A percentile compares a stretch with the other conserved stretches of the same genome.
Conservation (phyloP, 2,329 filamentous ascomycete genomes). For the Scleromitrula shiraiana region DNA sequence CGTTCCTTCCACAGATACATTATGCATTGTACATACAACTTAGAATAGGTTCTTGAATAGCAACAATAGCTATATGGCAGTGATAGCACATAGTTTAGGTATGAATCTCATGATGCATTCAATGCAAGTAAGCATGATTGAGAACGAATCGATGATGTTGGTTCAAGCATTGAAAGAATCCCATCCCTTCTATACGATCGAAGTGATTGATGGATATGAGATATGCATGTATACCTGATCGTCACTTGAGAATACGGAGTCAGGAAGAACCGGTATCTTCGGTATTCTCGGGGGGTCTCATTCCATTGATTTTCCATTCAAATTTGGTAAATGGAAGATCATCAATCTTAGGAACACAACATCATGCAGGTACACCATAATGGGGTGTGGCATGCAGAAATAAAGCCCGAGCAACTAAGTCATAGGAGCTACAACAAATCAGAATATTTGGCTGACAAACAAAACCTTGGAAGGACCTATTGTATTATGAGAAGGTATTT, state of each 20-base stretch:
- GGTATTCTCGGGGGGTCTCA: not conserved
- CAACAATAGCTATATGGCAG: no score
- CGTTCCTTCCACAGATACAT: not conserved
- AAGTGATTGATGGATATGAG: not conserved
- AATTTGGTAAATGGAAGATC: conserved; percentile 3
- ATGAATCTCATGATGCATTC: no score
- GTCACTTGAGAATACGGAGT: not conserved
- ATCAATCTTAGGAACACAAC: conserved; percentile 4
- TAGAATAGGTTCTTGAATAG: no score
- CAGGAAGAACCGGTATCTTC: not conserved
- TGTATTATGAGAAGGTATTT: not conserved
- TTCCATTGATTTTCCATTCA: conserved; percentile 1
- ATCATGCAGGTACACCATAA: conserved; percentile 8
- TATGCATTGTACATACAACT: no score
- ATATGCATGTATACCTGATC: no score
- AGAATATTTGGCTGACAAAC: not conserved
- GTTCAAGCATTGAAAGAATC: no score
- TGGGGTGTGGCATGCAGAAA: not conserved
- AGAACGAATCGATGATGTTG: no score
- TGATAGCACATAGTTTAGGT: no score
- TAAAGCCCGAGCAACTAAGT: not conserved
- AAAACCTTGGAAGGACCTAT: no score
- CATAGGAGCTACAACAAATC: not conserved
- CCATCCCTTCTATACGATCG: no score
- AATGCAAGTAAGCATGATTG: no score